A percentile compares a stretch with the other conserved stretches of the same genome.
Evolutionary conservation across 257 asterid species (phyloP).

Genomic region (Jasminum sambac): DNA sequence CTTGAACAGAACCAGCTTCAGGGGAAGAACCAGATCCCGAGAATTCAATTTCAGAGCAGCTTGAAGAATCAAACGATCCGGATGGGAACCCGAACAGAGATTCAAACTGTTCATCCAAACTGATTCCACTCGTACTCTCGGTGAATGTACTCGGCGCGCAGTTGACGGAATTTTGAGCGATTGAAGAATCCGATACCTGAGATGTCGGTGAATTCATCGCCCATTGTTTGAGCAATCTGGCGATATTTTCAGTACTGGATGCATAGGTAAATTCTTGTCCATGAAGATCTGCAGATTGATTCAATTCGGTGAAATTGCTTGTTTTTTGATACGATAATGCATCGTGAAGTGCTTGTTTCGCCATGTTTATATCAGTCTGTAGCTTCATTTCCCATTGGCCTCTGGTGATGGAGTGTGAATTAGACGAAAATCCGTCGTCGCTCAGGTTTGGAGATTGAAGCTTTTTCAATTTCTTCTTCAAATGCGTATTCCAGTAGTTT

Average conservation of each 20-base stretch:
- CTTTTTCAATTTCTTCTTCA: slow-evolving; percentile 76
- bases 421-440: background rate
- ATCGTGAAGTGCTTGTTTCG: slow-evolving; percentile 85
- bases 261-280: slow-evolving; percentile 44
- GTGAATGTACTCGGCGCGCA: slow-evolving; percentile 27
- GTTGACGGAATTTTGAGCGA: slow-evolving; percentile 41
- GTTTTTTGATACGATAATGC: slow-evolving; percentile 55
- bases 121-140: slow-evolving; percentile 39
- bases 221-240: slow-evolving; percentile 74
- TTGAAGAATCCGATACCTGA: slow-evolving; percentile 32
- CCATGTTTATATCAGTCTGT: slow-evolving; percentile 72
- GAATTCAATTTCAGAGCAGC: slow-evolving; percentile 38
- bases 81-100: slow-evolving; percentile 59
- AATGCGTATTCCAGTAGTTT: slow-evolving; percentile 92
- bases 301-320: background rate
- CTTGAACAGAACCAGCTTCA: slow-evolving; percentile 33
- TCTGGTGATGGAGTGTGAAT: slow-evolving; percentile 42
- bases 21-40: slow-evolving; percentile 55
- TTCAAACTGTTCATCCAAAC: slow-evolving; percentile 49
- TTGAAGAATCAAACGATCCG: slow-evolving; percentile 45
- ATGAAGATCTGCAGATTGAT: too few species aligned
- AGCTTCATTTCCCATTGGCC: slow-evolving; percentile 96
- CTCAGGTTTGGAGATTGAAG: slow-evolving; percentile 33
- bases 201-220: slow-evolving; percentile 33
- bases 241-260: slow-evolving; percentile 81